phyloP scores from a whole-genome alignment of 805 yeast genomes.

The Yarrowia yakushimensis region DNA sequence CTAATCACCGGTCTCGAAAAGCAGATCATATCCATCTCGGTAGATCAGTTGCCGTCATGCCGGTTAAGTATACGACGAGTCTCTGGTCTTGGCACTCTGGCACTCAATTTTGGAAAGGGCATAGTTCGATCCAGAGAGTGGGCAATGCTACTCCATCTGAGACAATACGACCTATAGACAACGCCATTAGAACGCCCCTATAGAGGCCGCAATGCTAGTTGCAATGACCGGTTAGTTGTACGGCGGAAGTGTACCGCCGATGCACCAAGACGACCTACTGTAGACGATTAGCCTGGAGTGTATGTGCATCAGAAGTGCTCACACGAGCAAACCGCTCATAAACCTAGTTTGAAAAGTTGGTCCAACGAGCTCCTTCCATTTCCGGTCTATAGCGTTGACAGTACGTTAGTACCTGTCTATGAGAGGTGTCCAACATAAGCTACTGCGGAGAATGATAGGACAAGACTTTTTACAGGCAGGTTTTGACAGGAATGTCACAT shows the following conservation, averaged over 20 bases:
- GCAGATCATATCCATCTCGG: too few species aligned
- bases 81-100: too few species aligned
- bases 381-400: not conserved
- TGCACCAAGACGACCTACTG: too few species aligned
- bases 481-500: not conserved
- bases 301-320: not conserved
- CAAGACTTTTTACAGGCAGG: not conserved
- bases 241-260: too few species aligned
- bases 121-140: too few species aligned
- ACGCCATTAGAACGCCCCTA: too few species aligned
- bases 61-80: too few species aligned
- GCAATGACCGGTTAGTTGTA: not conserved
- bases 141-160: too few species aligned
- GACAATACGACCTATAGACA: too few species aligned
- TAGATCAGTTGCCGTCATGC: too few species aligned
- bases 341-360: not conserved
- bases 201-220: not conserved
- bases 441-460: not conserved
- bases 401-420: not conserved
- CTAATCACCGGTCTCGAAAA: too few species aligned
- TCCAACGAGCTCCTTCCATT: constrained; percentile 14
- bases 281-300: not conserved
- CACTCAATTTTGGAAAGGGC: too few species aligned
- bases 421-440: not conserved
- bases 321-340: constrained; percentile 7